Percentiles rank a stretch among this genome's conserved stretches.
phyloP scores from a whole-genome alignment of 2,329 filamentous ascomycete genomes.

The Decorospora gaudefroyi region DNA sequence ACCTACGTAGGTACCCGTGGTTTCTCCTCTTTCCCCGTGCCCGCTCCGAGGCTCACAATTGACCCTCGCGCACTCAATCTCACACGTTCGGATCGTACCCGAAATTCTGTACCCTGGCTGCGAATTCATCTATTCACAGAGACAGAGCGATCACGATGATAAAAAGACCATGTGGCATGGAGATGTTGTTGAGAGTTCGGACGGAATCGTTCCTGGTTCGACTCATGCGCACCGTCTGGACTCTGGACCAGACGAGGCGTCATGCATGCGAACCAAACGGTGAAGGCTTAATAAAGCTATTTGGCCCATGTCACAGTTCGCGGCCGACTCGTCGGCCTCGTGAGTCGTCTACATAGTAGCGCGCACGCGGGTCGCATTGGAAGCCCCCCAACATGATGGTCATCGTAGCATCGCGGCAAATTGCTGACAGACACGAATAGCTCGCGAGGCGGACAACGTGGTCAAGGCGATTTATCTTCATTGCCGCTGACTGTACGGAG shows the following conservation, averaged over 20 bases:
- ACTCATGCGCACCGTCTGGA: constrained; percentile 12
- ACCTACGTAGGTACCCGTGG: no score
- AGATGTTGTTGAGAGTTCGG: not conserved
- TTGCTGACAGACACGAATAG: constrained; percentile 21
- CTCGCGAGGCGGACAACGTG: not conserved
- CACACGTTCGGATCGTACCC: constrained; percentile 1
- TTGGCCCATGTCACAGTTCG: constrained; percentile 20
- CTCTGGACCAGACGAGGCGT: constrained; percentile 12
- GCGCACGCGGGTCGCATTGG: constrained; percentile 22
- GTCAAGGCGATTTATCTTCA: constrained; percentile 4
- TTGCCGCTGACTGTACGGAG: not conserved
- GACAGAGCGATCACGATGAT: no score
- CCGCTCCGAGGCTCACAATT: not conserved
- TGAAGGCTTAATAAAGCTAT: constrained; percentile 21
- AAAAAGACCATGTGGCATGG: no score
- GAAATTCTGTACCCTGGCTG: not conserved
- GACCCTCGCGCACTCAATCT: constrained; percentile 1
- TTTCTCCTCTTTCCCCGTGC: no score
- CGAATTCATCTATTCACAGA: not conserved
- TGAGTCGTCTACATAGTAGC: constrained; percentile 20
- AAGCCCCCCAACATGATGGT: constrained; percentile 15
- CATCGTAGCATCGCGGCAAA: constrained; percentile 11
- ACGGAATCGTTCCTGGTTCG: not conserved
- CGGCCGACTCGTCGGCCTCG: constrained; percentile 26
- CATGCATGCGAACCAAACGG: constrained; percentile 24